Evolutionary conservation across 164 flowering plant genomes (phyloP), one percentile per base, ranked within the genome.

Genomic region (Berberis thunbergii): DNA sequence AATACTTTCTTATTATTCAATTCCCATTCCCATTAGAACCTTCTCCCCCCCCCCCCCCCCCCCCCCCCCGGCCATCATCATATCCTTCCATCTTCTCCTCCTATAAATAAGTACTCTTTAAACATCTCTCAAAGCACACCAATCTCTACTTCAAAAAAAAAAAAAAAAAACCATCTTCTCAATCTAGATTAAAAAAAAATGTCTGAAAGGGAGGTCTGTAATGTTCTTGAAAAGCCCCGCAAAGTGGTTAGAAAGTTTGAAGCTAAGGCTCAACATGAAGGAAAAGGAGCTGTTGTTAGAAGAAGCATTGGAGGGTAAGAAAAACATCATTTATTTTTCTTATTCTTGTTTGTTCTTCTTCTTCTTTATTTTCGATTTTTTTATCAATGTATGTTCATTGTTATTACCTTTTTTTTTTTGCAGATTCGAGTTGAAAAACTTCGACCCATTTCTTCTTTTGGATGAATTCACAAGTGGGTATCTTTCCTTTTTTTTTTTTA

Each of bases 371-470:
- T 61, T 44, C 3, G 9, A 10, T 41, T 3, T 43, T 72, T 40
- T 66, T 26, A 26, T 26, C 26, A 26, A 62, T 26, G 26, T 26
- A 26, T 26, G 69, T 4, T 49, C 45, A 8, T 41, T 67, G 9
- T 2, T 41, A 40, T 26, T 26, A 59, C 7, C 63, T 64, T 43
- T 60, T 49, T 7, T 41, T 7, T 4, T 60, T 72, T 70, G 61
- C 80, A 92, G 96, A 77, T 69, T 74, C 50, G 95, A 84, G 38
- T 78, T 89, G 82, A 87, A 72, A 79, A 58, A 50, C 49, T 73
- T 89, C 71, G 96, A 92, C 75, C 98, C 98, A 7, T 89, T 89
- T 63, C 84, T 89, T 52, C 56, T 89, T 82, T 67, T 89, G 81
- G 98, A 87, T 77, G 89, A 92, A 55, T 87, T 89, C 71, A 75